Evolutionary conservation across 2,329 filamentous ascomycete genomes (phyloP).

Genomic region (Phyllosticta capitalensis): DNA sequence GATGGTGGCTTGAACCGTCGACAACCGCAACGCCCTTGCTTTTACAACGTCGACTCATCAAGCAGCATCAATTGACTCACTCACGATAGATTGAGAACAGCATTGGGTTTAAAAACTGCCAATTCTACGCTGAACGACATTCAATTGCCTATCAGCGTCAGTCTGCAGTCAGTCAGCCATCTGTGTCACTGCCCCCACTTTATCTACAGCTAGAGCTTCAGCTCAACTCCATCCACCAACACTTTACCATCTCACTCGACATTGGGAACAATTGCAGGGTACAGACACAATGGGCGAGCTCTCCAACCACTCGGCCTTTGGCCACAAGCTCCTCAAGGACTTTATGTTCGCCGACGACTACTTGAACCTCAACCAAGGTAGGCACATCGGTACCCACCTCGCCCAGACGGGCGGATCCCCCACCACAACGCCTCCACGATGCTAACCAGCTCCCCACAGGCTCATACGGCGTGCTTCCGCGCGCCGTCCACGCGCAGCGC

Average conservation of each 20-base stretch:
- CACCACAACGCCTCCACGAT: not conserved
- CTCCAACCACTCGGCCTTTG: constrained; percentile 32
- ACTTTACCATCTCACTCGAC: not conserved
- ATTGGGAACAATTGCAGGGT: not conserved
- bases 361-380: constrained; percentile 71
- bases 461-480: constrained; percentile 71
- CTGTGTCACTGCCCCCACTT: too few relatives aligned
- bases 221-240: not conserved
- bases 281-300: not conserved
- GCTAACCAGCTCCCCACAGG: constrained; percentile 34
- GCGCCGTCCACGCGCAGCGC: constrained; percentile 48
- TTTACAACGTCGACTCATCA: not conserved
- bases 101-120: not conserved
- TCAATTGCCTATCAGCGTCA: not conserved
- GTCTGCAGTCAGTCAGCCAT: not conserved
- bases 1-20: not conserved
- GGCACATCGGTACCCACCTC: too few relatives aligned
- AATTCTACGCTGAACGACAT: not conserved
- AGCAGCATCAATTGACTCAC: not conserved
- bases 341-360: constrained; percentile 63
- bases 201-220: not conserved
- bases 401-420: not conserved
- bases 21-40: not conserved
- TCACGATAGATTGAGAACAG: not conserved
- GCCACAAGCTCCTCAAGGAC: constrained; percentile 48